These are phyloP conservation scores for Backusella tuberculispora DNA, from an alignment of 192 early-diverging fungal genomes.

Conservation along the genomic window DNA sequence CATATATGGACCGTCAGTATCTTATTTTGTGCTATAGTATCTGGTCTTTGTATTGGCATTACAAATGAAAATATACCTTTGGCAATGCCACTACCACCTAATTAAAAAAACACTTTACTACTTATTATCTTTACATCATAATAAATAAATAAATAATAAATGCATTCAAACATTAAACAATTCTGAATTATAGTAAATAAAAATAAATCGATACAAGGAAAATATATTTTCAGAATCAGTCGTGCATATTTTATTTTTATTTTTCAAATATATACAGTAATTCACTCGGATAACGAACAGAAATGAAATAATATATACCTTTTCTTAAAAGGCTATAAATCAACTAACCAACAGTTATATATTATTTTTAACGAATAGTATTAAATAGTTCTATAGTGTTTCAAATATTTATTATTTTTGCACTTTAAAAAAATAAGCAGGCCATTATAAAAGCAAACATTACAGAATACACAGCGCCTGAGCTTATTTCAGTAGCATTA, in stretches of 20 bases:
- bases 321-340: too few relatives aligned
- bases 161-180: too few relatives aligned
- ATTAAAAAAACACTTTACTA: not conserved
- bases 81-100: not conserved
- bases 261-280: too few relatives aligned
- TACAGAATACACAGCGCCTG: not conserved
- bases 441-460: not conserved
- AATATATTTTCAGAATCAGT: too few relatives aligned
- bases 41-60: not conserved
- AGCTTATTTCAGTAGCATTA: not conserved
- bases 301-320: too few relatives aligned
- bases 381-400: too few relatives aligned
- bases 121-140: not conserved
- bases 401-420: not conserved
- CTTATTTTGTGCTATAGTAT: not conserved
- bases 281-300: too few relatives aligned
- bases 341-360: too few relatives aligned
- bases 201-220: too few relatives aligned
- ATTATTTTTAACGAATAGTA: too few relatives aligned
- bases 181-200: too few relatives aligned
- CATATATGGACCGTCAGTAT: slow-evolving; percentile 16
- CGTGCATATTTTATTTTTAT: too few relatives aligned
- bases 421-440: not conserved
- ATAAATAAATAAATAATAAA: not conserved
- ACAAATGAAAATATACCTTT: slow-evolving; percentile 23